These are phyloP conservation scores for Schizophyllum amplum DNA, from an alignment of 1,284 basidiomycete species.

Conservation along the genomic window DNA sequence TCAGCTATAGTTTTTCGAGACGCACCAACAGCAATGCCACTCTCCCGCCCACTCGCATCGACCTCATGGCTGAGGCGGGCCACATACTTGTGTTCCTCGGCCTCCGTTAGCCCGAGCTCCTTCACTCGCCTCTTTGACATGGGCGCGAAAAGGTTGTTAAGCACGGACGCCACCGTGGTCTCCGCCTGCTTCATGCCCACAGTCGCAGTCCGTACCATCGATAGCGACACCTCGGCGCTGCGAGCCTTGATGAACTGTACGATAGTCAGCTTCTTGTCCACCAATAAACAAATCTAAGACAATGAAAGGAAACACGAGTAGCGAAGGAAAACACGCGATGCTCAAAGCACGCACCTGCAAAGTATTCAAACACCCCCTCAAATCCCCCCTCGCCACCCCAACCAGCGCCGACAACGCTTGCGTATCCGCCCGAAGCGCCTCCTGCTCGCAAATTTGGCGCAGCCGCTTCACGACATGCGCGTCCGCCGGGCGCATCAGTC, in stretches of 20 bases:
- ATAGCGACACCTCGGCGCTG: slow-evolving; percentile 67
- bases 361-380: slow-evolving; percentile 92
- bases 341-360: too few species aligned
- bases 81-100: slow-evolving; percentile 72
- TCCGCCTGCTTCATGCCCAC: slow-evolving; percentile 87
- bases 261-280: too few species aligned
- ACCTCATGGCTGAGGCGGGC: slow-evolving; percentile 69
- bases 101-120: slow-evolving; percentile 59
- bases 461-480: slow-evolving; percentile 81
- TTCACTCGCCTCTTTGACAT: slow-evolving; percentile 76
- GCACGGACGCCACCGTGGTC: slow-evolving; percentile 57
- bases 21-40: slow-evolving; percentile 75
- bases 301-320: too few species aligned
- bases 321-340: too few species aligned
- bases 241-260: slow-evolving; percentile 89
- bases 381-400: slow-evolving; percentile 83
- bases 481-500: slow-evolving; percentile 81
- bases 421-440: slow-evolving; percentile 72
- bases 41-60: slow-evolving; percentile 78
- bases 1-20: not conserved
- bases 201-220: slow-evolving; percentile 70
- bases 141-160: slow-evolving; percentile 78
- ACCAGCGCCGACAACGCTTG: slow-evolving; percentile 81
- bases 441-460: slow-evolving; percentile 79
- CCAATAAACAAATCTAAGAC: too few species aligned